phyloP scores from a whole-genome alignment of 1,284 basidiomycete species.

The Ustilago xerochloae region DNA sequence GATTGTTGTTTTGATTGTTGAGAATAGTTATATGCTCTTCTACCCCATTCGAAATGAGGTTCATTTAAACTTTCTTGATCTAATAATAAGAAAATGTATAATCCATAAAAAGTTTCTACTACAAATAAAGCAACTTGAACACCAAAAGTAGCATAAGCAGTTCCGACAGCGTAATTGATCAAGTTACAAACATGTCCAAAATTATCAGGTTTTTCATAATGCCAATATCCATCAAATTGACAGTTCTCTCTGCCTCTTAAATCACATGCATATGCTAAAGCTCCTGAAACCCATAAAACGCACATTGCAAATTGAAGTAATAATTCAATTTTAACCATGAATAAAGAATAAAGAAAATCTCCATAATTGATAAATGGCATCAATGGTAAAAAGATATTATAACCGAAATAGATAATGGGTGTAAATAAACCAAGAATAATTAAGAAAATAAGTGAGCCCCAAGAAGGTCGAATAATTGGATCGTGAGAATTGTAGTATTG shows the following conservation, averaged over 20 bases:
- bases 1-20: conserved; percentile 30
- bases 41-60: conserved; percentile 65
- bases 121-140: conserved; percentile 62
- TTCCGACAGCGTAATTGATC: conserved; percentile 66
- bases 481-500: conserved; percentile 68
- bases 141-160: conserved; percentile 69
- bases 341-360: conserved; percentile 63
- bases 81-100: conserved; percentile 68
- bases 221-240: conserved; percentile 68
- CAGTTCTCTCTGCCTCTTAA: conserved; percentile 68
- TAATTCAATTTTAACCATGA: conserved; percentile 68
- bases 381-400: conserved; percentile 67
- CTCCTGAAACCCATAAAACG: conserved; percentile 68
- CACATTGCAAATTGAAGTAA: conserved; percentile 66
- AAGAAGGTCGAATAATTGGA: conserved; percentile 68
- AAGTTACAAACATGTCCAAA: conserved; percentile 68
- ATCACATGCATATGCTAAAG: conserved; percentile 67
- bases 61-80: conserved; percentile 72
- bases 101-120: conserved; percentile 54
- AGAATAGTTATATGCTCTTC: conserved; percentile 63
- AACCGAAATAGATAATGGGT: conserved; percentile 67
- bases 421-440: conserved; percentile 68
- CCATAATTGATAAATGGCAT: conserved; percentile 66
- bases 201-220: conserved; percentile 67
- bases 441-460: conserved; percentile 69